Evolutionary conservation across 2,329 filamentous ascomycete species (phyloP).

Genomic region (Rhexocercosporidium sp.): DNA sequence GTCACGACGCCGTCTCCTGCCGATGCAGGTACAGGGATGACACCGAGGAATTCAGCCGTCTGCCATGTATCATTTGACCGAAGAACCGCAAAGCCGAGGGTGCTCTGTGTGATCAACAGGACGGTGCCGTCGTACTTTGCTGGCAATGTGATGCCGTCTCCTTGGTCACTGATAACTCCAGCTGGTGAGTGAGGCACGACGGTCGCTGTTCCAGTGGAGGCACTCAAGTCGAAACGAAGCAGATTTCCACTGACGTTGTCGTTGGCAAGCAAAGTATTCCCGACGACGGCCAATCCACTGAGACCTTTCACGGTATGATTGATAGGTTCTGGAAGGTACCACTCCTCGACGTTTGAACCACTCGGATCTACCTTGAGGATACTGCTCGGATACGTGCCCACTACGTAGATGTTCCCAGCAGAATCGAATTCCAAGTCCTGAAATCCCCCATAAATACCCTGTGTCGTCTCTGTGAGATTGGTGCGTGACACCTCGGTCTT

Average conservation of each 20-base stretch:
- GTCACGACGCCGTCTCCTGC: neutral
- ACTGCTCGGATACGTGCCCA: conserved; percentile 16
- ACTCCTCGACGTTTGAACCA: conserved; percentile 3
- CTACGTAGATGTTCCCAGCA: conserved; percentile 15
- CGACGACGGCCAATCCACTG: neutral
- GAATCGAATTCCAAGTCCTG: conserved; percentile 19
- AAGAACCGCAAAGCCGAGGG: neutral
- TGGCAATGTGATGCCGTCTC: neutral
- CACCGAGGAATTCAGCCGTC: neutral
- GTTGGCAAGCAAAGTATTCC: neutral
- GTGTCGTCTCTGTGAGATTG: conserved; percentile 17
- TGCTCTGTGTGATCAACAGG: neutral
- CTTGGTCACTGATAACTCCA: neutral
- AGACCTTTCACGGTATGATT: neutral
- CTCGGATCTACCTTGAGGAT: conserved; percentile 17
- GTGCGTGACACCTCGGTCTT: conserved; percentile 1
- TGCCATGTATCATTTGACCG: neutral
- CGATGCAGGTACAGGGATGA: neutral
- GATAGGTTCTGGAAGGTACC: neutral
- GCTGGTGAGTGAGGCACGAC: neutral
- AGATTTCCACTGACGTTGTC: neutral
- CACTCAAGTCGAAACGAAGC: neutral
- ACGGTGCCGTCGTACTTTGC: neutral
- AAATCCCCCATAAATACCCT: conserved; percentile 13
- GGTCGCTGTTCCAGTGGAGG: neutral